A percentile compares a stretch with the other conserved stretches of the same genome.
These are phyloP conservation scores for Colletotrichum sp. DNA, from an alignment of 2,329 filamentous ascomycete genomes.

Conservation along the genomic window DNA sequence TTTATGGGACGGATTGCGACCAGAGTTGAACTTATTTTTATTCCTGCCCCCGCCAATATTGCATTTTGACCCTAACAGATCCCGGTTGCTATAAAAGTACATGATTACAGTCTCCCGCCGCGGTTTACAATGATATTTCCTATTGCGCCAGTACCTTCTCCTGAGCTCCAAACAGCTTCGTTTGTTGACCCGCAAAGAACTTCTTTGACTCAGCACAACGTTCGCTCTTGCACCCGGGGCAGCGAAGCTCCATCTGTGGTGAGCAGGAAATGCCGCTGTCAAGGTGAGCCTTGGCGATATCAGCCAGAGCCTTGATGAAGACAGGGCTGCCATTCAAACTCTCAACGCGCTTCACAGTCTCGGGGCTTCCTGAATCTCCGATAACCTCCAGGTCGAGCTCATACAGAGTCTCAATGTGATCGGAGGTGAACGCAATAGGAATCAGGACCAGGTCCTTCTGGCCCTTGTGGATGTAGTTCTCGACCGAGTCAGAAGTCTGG, in stretches of 20 bases:
- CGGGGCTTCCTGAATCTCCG: conserved; percentile 77
- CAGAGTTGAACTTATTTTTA: background rate
- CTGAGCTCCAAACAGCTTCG: background rate
- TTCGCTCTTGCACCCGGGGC: conserved; percentile 91
- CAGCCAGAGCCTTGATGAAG: conserved; percentile 89
- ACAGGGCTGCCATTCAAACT: conserved; percentile 89
- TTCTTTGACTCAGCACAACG: conserved; percentile 80
- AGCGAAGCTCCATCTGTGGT: conserved; percentile 86
- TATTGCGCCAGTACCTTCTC: conserved; percentile 2
- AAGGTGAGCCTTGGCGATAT: conserved; percentile 84
- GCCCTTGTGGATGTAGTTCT: conserved; percentile 87
- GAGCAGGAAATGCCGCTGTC: conserved; percentile 72
- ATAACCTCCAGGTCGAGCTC: conserved; percentile 96
- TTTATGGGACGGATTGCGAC: background rate
- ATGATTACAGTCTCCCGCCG: background rate
- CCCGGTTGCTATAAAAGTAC: background rate
- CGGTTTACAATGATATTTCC: background rate
- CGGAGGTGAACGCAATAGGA: conserved; percentile 97
- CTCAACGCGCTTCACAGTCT: conserved; percentile 87
- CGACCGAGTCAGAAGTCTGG: conserved; percentile 87
- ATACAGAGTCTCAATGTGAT: conserved; percentile 96
- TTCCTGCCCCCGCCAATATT: background rate
- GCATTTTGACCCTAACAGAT: conserved; percentile 7
- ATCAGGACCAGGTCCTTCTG: conserved; percentile 91
- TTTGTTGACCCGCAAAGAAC: conserved; percentile 58